These are phyloP conservation scores for Durusdinium trenchii DNA, from an alignment of 73 alveolate species.

Conservation along the genomic window DNA sequence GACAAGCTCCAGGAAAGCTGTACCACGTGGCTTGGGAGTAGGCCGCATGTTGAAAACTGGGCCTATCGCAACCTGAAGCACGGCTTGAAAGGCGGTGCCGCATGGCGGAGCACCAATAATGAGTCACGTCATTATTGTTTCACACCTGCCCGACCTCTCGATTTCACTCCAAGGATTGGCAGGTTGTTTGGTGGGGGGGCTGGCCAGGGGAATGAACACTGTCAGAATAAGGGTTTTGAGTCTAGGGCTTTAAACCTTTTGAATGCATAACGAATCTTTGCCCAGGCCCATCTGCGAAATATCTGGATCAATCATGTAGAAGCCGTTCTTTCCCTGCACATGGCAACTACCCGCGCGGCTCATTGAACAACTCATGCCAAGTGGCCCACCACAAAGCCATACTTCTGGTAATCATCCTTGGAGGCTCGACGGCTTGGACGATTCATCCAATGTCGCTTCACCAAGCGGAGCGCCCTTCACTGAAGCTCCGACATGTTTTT, in stretches of 20 bases:
- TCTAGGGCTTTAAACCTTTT: neutral
- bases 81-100: too few relatives aligned
- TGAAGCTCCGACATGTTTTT: neutral
- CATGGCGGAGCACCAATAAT: too few relatives aligned
- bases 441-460: too few relatives aligned
- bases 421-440: too few relatives aligned
- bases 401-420: conserved; percentile 64
- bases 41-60: conserved; percentile 54
- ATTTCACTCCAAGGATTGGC: neutral
- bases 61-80: conserved; percentile 62
- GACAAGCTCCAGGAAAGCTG: conserved; percentile 90
- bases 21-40: conserved; percentile 90
- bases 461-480: too few relatives aligned
- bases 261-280: neutral
- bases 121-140: too few relatives aligned
- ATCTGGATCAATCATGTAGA: neutral
- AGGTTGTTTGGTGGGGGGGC: neutral
- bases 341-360: neutral
- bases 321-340: neutral
- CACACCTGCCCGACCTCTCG: too few relatives aligned
- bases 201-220: neutral
- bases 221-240: neutral
- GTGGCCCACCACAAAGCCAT: conserved; percentile 56
- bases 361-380: neutral
- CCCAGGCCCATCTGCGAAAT: neutral